Evolutionary conservation across 2,329 filamentous ascomycete genomes (phyloP).

Genomic region (Stenocarpella maydis): DNA sequence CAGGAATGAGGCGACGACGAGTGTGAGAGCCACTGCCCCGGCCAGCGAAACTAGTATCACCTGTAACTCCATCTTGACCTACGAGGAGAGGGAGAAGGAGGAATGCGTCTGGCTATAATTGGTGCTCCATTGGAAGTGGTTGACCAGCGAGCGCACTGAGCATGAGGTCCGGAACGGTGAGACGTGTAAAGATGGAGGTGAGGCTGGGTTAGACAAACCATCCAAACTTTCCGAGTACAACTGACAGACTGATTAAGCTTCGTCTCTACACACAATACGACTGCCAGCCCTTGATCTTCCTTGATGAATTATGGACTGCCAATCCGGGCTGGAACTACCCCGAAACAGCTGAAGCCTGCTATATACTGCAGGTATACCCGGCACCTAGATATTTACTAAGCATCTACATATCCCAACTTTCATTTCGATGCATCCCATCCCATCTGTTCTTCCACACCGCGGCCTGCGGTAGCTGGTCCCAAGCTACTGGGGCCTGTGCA

Average conservation of each 20-base stretch:
- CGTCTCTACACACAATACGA: not conserved
- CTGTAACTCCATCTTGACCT: constrained; percentile 2
- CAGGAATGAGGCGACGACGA: constrained; percentile 36
- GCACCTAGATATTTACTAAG: too few species aligned
- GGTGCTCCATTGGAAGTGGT: constrained; percentile 5
- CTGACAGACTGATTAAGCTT: not conserved
- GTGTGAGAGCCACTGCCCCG: constrained; percentile 17
- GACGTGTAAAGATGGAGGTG: constrained; percentile 5
- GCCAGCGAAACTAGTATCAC: constrained; percentile 14
- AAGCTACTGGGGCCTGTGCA: not conserved
- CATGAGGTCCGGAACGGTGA: not conserved
- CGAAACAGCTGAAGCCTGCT: not conserved
- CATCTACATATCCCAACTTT: not conserved
- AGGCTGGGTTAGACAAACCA: constrained; percentile 8
- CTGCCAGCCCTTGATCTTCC: not conserved
- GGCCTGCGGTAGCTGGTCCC: constrained; percentile 8
- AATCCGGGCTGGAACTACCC: not conserved
- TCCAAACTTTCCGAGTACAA: constrained; percentile 10
- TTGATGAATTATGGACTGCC: not conserved
- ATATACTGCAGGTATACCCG: not conserved
- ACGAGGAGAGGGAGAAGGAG: not conserved
- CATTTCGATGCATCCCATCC: constrained; percentile 12
- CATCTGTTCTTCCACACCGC: constrained; percentile 1
- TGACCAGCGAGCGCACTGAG: not conserved
- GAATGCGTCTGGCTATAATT: not conserved